Conservation (phyloP, 139 green algal genomes). For the Zygnema cylindricum region DNA sequence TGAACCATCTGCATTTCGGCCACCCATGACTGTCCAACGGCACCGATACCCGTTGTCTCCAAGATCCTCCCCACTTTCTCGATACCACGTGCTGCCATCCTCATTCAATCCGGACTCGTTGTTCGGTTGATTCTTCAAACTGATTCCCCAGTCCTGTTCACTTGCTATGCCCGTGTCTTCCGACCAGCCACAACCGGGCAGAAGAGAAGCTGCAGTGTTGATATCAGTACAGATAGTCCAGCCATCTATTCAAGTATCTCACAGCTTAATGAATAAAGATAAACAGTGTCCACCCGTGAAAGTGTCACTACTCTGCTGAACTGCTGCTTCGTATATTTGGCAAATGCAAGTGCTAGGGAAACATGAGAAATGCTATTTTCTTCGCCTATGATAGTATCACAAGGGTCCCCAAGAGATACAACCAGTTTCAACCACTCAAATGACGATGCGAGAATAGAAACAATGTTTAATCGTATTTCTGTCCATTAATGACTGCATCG, state of each 20-base stretch:
- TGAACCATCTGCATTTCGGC: slow-evolving; percentile 52
- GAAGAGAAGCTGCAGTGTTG: not conserved
- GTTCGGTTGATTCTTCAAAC: slow-evolving; percentile 22
- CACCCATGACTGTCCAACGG: slow-evolving; percentile 75
- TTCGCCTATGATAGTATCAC: no score
- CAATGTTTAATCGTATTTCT: no score
- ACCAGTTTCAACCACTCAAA: no score
- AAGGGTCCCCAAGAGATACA: no score
- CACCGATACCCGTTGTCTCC: slow-evolving; percentile 83
- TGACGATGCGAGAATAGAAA: no score
- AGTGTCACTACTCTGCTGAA: no score
- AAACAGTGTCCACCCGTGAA: no score
- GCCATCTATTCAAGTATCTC: not conserved
- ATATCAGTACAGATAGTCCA: not conserved
- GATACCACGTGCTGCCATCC: slow-evolving; percentile 56
- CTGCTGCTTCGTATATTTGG: no score
- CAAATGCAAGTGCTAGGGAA: no score
- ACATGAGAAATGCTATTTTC: no score
- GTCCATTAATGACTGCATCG: no score
- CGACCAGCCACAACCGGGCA: slow-evolving; percentile 14
- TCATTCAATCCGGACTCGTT: slow-evolving; percentile 52
- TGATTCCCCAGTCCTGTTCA: slow-evolving; percentile 51
- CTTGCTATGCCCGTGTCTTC: slow-evolving; percentile 54
- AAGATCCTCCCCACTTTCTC: slow-evolving; percentile 72
- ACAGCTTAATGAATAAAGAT: no score